Percentiles rank a stretch among this genome's conserved stretches.
These are phyloP conservation scores for Fusarium avenaceum DNA, from an alignment of 2,329 filamentous ascomycete genomes.

Conservation along the genomic window DNA sequence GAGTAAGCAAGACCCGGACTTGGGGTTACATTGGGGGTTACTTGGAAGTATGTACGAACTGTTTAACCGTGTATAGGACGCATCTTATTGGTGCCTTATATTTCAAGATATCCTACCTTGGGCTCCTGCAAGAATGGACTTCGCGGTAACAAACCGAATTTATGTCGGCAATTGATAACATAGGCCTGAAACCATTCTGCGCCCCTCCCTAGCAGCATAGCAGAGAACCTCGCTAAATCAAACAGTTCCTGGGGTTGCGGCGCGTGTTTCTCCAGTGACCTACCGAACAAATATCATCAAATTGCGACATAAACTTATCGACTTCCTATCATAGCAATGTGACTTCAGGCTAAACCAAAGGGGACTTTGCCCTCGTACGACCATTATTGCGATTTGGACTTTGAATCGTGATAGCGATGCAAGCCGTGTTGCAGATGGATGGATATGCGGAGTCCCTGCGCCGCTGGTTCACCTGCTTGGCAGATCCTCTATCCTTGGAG, in stretches of 20 bases:
- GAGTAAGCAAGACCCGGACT: slow-evolving; percentile 7
- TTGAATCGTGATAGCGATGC: background rate
- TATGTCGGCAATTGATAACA: background rate
- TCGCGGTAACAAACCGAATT: background rate
- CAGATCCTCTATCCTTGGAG: background rate
- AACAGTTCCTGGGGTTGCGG: background rate
- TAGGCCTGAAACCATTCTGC: background rate
- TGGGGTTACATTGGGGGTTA: slow-evolving; percentile 5
- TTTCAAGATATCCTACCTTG: no score
- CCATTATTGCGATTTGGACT: background rate
- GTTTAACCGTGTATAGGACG: no score
- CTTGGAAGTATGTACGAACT: no score
- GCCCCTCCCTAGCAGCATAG: background rate
- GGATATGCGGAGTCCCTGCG: slow-evolving; percentile 3
- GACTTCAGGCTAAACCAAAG: slow-evolving; percentile 4
- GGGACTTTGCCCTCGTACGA: background rate
- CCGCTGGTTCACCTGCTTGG: slow-evolving; percentile 9
- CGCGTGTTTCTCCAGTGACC: background rate
- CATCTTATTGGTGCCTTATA: no score
- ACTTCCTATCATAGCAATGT: background rate
- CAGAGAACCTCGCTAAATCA: background rate
- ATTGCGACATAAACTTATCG: background rate
- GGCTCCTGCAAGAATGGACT: no score
- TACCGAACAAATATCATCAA: background rate
- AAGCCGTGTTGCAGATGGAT: background rate